Conservation (phyloP, 176 grass and related monocot genomes). For the Oryza nivara region DNA sequence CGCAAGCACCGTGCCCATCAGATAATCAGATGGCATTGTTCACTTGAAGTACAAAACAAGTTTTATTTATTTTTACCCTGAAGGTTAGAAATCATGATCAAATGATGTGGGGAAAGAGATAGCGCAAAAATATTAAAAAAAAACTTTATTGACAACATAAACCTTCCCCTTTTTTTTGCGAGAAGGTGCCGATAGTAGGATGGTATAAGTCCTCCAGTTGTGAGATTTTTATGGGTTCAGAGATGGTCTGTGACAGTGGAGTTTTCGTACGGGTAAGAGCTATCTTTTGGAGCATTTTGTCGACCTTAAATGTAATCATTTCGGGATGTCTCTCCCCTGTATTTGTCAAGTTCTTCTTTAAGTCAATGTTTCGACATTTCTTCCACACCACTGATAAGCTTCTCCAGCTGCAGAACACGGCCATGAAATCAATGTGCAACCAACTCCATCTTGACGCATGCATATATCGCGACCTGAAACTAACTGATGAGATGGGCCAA, state of each 20-base stretch:
- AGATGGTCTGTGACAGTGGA: too few species aligned
- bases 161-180: not conserved
- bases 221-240: too few species aligned
- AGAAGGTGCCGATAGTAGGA: too few species aligned
- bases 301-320: too few species aligned
- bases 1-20: not conserved
- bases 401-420: not conserved
- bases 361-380: not conserved
- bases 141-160: not conserved
- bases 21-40: not conserved
- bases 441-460: not conserved
- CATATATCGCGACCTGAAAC: not conserved
- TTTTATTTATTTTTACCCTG: not conserved
- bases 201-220: not conserved
- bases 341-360: not conserved
- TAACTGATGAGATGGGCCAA: conserved; percentile 7
- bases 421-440: conserved; percentile 6
- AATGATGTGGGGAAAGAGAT: not conserved
- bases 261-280: too few species aligned
- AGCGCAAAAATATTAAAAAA: not conserved
- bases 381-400: not conserved
- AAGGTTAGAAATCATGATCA: not conserved
- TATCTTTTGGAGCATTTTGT: too few species aligned
- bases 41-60: not conserved
- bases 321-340: too few species aligned